phyloP scores from a whole-genome alignment of 2,329 filamentous ascomycete species.

The Westerdykella aurantiaca region DNA sequence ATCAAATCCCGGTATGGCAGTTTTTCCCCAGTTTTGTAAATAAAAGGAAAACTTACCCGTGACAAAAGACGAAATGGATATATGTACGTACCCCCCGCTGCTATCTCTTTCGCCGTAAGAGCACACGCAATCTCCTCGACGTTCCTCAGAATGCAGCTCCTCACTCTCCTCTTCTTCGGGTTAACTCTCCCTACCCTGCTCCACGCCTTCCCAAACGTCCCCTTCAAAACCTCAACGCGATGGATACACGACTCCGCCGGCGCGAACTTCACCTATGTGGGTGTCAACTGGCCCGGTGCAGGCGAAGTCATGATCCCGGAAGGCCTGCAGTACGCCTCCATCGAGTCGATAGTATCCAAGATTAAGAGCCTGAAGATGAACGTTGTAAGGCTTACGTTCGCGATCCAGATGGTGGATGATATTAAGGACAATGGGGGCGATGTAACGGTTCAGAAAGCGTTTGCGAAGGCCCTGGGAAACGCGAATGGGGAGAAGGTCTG shows the following conservation, averaged over 20 bases:
- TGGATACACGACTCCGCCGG: constrained; percentile 39
- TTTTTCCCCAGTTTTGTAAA: too few relatives aligned
- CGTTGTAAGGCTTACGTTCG: constrained; percentile 57
- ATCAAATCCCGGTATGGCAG: too few relatives aligned
- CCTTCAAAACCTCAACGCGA: constrained; percentile 30
- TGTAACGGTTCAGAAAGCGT: constrained; percentile 27
- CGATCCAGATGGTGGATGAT: constrained; percentile 52
- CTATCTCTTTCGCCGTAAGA: too few relatives aligned
- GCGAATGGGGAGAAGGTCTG: constrained; percentile 49
- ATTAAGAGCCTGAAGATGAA: constrained; percentile 54
- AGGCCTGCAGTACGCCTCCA: constrained; percentile 52
- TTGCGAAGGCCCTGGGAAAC: constrained; percentile 25
- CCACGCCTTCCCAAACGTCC: constrained; percentile 23
- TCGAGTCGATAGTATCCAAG: constrained; percentile 49
- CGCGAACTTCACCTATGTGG: constrained; percentile 52
- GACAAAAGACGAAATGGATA: too few relatives aligned
- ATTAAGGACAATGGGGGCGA: constrained; percentile 30
- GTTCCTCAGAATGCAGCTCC: constrained; percentile 15
- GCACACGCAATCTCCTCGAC: too few relatives aligned
- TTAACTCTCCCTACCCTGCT: constrained; percentile 16
- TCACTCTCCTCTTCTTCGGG: constrained; percentile 9
- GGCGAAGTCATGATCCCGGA: constrained; percentile 56
- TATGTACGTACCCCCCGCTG: too few relatives aligned
- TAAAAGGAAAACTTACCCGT: too few relatives aligned
- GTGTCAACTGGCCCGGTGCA: constrained; percentile 58